phyloP scores from a whole-genome alignment of 495 filamentous ascomycete species.

The Letharia lupina region DNA sequence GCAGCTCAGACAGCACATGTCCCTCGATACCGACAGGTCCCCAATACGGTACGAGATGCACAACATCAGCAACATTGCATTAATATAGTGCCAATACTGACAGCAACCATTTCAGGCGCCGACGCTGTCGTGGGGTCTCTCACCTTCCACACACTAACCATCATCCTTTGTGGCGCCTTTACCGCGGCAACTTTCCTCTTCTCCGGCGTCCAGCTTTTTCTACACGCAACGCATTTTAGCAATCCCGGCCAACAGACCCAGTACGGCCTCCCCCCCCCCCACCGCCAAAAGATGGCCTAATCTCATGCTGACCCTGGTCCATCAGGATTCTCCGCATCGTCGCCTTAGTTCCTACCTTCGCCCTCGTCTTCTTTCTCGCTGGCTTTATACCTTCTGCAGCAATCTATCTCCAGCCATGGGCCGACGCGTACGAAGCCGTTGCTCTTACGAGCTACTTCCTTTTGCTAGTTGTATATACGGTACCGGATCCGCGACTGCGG shows the following conservation, averaged over 20 bases:
- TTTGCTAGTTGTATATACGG: slow-evolving; percentile 30
- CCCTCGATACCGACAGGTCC: slow-evolving; percentile 6
- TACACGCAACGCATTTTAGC: slow-evolving; percentile 29
- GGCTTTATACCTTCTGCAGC: slow-evolving; percentile 28
- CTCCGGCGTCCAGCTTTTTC: slow-evolving; percentile 22
- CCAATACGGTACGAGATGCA: slow-evolving; percentile 4
- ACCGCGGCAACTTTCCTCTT: slow-evolving; percentile 18
- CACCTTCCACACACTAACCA: slow-evolving; percentile 9
- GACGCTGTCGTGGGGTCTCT: neutral
- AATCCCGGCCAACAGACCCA: slow-evolving; percentile 30
- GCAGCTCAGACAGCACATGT: neutral
- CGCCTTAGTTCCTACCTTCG: slow-evolving; percentile 27
- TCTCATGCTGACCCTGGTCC: neutral
- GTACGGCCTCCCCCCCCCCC: slow-evolving; percentile 28
- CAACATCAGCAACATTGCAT: neutral
- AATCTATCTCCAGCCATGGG: slow-evolving; percentile 30
- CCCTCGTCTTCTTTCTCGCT: slow-evolving; percentile 27
- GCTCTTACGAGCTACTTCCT: slow-evolving; percentile 31
- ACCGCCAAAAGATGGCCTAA: slow-evolving; percentile 15
- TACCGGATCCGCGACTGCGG: slow-evolving; percentile 22
- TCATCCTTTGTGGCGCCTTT: slow-evolving; percentile 8
- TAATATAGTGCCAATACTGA: neutral
- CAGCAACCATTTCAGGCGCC: neutral
- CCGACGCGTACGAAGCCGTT: slow-evolving; percentile 29
- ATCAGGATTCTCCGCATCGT: slow-evolving; percentile 11